Base-by-base conservation (phyloP, 345 rosid species). In the Conringia planisiliqua region DNA sequence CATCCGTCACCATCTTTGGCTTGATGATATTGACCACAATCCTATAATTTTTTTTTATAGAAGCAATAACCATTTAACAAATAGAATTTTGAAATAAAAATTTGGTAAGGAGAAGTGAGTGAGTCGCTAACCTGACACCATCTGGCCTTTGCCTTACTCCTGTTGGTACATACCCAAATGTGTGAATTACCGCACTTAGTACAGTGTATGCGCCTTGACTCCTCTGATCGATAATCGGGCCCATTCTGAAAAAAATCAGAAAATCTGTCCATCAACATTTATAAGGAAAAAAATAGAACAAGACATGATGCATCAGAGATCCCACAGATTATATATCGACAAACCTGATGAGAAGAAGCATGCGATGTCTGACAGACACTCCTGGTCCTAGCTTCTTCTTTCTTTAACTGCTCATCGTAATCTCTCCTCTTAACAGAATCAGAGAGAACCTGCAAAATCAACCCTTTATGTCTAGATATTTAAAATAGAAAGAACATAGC, bases 1-100 rank as follows among this genome's bases (percentile, higher is more conserved):
- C 99, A 96, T 61, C 99, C 99, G 85, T 96, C 99, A 57, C 99
- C 99, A 81, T 96, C 99, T 78, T 96, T 96, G 18, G 99, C 98
- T 82, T 89, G 93, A 86, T 96, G 99, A 80, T 92, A 85, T 71
- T 89, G 97, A 65, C 98, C 81, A 79, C 99, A 96, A 78, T 96
- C 98, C 99, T 96, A 59, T 26, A 69, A 60, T 29, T 51, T 38
- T 35, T 38, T 35, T 4, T 39, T 4, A 52, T 3, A 14, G 20
- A 76, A 43, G 14, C 57, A 68, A 74, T 68, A 52, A 39, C 30
- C 47, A 59, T 70, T 43, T 9, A 24, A 35, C 42, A 51, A 18
- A 64, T 3, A 35, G 7, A 50, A 57, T 5, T 22, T 57, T 63
- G 26, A 58, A 62, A 14, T 44, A 7, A 39, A 17, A n/a, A 47